Percentiles rank a stretch among this genome's conserved stretches.
phyloP scores from a whole-genome alignment of 2,329 filamentous ascomycete species.

The Dactylellina parvicollis region DNA sequence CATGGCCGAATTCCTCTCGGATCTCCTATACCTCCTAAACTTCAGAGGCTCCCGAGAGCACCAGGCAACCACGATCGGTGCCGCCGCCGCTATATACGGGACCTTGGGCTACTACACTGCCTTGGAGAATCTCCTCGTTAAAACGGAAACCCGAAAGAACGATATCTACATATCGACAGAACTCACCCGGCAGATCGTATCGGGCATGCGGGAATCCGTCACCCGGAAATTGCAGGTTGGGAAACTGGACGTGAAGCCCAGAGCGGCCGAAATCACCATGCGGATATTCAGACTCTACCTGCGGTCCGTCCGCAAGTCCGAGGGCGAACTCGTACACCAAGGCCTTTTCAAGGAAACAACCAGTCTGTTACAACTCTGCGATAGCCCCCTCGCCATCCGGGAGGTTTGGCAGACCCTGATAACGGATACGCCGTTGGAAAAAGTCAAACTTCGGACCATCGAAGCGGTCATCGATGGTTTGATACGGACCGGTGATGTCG shows the following conservation, averaged over 20 bases:
- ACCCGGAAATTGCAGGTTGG: not conserved
- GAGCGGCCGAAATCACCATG: constrained; percentile 24
- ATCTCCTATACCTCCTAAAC: constrained; percentile 18
- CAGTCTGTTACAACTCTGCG: constrained; percentile 11
- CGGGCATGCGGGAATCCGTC: not conserved
- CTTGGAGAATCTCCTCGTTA: constrained; percentile 17
- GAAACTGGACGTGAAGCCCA: not conserved
- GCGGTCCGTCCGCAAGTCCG: not conserved
- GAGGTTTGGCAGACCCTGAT: constrained; percentile 22
- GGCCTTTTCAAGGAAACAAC: constrained; percentile 19
- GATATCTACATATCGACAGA: not conserved
- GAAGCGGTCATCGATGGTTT: constrained; percentile 23
- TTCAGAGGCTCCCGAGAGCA: constrained; percentile 14
- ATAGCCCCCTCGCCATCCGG: not conserved
- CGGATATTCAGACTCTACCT: constrained; percentile 18
- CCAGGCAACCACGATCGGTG: constrained; percentile 10
- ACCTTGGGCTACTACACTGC: constrained; percentile 25
- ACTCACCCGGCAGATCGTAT: constrained; percentile 4
- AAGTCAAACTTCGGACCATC: constrained; percentile 13
- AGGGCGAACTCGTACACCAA: constrained; percentile 16
- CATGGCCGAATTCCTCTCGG: constrained; percentile 10
- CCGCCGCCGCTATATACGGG: constrained; percentile 7
- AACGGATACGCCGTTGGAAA: constrained; percentile 1
- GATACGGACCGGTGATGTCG: constrained; percentile 4
- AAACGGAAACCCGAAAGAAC: not conserved